A percentile compares a stretch with the other conserved stretches of the same genome.
phyloP scores from a whole-genome alignment of 306 rosid genomes.

The Inga leiocalycina region DNA sequence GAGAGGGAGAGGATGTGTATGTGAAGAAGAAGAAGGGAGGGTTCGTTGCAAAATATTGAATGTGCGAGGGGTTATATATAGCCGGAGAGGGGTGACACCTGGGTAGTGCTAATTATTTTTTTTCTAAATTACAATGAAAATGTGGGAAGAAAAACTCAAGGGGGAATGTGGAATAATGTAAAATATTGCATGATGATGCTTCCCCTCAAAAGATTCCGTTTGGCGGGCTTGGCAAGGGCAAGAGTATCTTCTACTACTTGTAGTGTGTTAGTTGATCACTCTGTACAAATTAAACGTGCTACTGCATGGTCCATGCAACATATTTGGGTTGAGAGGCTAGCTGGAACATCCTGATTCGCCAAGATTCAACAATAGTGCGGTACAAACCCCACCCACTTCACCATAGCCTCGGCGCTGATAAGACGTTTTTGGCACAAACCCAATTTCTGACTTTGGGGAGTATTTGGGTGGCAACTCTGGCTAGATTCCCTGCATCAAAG shows the following conservation, averaged over 20 bases:
- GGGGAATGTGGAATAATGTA: slow-evolving; percentile 32
- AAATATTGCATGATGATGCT: slow-evolving; percentile 38
- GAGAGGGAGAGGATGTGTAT: background rate
- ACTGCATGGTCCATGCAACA: slow-evolving; percentile 60
- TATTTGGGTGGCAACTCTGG: slow-evolving; percentile 13
- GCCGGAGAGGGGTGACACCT: slow-evolving; percentile 8
- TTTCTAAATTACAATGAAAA: slow-evolving; percentile 3
- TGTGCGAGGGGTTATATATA: slow-evolving; percentile 50
- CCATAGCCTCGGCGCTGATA: slow-evolving; percentile 20
- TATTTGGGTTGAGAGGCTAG: background rate
- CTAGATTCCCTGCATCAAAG: slow-evolving; percentile 20
- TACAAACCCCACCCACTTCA: slow-evolving; percentile 30
- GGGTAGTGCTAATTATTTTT: background rate
- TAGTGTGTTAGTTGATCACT: background rate
- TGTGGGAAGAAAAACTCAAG: background rate
- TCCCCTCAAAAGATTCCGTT: slow-evolving; percentile 48
- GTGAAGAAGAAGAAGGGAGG: background rate
- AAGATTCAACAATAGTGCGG: slow-evolving; percentile 29
- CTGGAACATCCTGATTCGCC: background rate
- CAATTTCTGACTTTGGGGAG: slow-evolving; percentile 38
- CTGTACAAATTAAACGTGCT: slow-evolving; percentile 9
- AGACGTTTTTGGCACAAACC: slow-evolving; percentile 57
- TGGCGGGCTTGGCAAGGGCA: slow-evolving; percentile 17
- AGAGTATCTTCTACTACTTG: slow-evolving; percentile 40
- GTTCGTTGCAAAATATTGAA: slow-evolving; percentile 33